Evolutionary conservation across 768 basidiomycete species (phyloP).

Genomic region (Leccinum truebloodii): DNA sequence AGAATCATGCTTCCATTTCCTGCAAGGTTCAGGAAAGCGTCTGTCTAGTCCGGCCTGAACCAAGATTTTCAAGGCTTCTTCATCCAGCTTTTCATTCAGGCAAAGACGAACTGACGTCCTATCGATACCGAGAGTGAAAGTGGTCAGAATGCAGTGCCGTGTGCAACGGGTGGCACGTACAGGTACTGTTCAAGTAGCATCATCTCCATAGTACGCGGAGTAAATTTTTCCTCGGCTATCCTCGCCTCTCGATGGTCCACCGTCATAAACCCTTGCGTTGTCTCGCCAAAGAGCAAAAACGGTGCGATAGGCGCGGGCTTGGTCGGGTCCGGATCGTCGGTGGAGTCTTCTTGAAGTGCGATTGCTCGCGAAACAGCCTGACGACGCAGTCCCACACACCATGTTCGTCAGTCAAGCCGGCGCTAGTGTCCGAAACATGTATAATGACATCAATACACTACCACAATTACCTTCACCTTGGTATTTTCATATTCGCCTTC

Average conservation of each 20-base stretch:
- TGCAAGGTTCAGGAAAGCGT: constrained; percentile 26
- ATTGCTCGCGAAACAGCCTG: constrained; percentile 20
- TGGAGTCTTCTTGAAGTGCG: constrained; percentile 5
- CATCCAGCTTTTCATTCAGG: constrained; percentile 25
- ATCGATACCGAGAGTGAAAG: not conserved
- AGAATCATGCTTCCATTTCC: constrained; percentile 24
- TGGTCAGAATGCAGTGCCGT: not conserved
- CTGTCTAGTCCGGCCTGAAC: constrained; percentile 29
- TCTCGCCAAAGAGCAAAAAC: constrained; percentile 41
- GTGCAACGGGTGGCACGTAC: constrained; percentile 14
- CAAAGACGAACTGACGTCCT: constrained; percentile 28
- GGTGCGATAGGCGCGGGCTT: constrained; percentile 21
- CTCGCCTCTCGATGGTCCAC: constrained; percentile 23
- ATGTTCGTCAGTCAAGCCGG: no score
- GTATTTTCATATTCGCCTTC: no score
- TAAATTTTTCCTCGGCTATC: not conserved
- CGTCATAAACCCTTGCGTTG: constrained; percentile 42
- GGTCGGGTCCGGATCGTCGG: constrained; percentile 4
- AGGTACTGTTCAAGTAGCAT: constrained; percentile 20
- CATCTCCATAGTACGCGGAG: not conserved
- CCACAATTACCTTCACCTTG: no score
- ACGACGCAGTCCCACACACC: not conserved
- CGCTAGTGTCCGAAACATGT: no score
- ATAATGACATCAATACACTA: no score
- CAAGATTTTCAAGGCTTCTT: constrained; percentile 30